These are phyloP conservation scores for Blastobotrys capitulatus DNA, from an alignment of 1,139 yeast species.

Conservation along the genomic window DNA sequence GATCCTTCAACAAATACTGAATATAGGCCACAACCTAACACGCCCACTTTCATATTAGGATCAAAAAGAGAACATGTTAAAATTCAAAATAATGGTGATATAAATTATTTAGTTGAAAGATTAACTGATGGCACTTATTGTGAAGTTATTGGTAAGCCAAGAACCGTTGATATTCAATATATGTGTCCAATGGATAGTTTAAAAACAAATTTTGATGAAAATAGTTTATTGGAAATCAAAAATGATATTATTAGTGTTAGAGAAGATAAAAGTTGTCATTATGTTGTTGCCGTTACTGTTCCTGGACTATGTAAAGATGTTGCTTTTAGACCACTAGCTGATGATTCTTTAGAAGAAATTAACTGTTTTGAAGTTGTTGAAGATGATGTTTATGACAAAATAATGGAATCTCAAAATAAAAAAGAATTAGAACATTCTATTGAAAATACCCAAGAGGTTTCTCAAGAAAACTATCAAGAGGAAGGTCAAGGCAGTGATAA, in stretches of 20 bases:
- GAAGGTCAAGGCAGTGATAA: too few species aligned
- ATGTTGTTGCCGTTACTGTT: slow-evolving; percentile 53
- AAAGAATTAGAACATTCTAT: too few species aligned
- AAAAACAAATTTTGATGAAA: neutral
- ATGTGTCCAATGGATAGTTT: slow-evolving; percentile 48
- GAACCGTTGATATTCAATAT: slow-evolving; percentile 61
- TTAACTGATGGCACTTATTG: slow-evolving; percentile 62
- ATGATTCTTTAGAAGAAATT: slow-evolving; percentile 35
- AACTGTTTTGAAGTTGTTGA: slow-evolving; percentile 30
- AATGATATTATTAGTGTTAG: slow-evolving; percentile 41
- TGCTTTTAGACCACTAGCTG: slow-evolving; percentile 43
- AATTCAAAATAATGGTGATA: slow-evolving; percentile 18
- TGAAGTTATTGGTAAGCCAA: slow-evolving; percentile 59
- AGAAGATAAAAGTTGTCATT: slow-evolving; percentile 71
- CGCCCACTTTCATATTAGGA: slow-evolving; percentile 42
- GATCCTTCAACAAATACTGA: slow-evolving; percentile 7
- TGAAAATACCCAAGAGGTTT: too few species aligned
- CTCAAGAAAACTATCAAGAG: too few species aligned
- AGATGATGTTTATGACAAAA: slow-evolving; percentile 22
- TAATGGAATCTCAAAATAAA: too few species aligned
- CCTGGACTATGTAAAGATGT: slow-evolving; percentile 54
- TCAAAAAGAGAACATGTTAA: slow-evolving; percentile 19
- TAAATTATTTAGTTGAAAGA: slow-evolving; percentile 36
- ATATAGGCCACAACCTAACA: neutral
- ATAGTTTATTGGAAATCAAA: slow-evolving; percentile 15